Conservation (phyloP, 2,329 filamentous ascomycete species). For the Sclerotinia spermophila region DNA sequence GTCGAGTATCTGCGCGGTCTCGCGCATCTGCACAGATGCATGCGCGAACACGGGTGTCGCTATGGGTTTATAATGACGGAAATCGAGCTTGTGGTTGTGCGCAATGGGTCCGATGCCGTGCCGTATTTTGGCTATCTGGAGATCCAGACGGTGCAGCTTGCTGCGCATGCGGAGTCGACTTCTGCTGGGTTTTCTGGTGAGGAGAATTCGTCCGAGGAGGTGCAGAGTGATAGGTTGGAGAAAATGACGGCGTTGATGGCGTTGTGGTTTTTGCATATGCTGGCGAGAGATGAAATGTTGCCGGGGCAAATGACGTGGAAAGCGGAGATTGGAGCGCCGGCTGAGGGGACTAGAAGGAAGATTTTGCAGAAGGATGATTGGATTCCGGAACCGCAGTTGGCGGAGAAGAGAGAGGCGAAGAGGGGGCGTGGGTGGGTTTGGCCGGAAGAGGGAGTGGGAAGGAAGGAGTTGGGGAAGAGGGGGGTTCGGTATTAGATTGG, state of each 20-base stretch:
- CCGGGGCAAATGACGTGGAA: conserved; percentile 61
- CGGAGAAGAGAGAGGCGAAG: conserved; percentile 75
- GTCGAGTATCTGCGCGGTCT: conserved; percentile 87
- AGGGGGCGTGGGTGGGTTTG: conserved; percentile 69
- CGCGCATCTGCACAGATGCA: conserved; percentile 79
- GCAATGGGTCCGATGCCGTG: conserved; percentile 66
- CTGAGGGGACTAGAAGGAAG: conserved; percentile 68
- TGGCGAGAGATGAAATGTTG: conserved; percentile 58
- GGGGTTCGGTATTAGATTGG: conserved; percentile 51
- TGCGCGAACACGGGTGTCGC: conserved; percentile 89
- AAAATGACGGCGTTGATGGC: conserved; percentile 72
- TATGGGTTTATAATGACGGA: conserved; percentile 97
- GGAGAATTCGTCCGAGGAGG: conserved; percentile 28
- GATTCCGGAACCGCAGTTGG: conserved; percentile 71
- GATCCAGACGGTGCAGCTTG: conserved; percentile 59
- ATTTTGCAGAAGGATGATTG: conserved; percentile 66
- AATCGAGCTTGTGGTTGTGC: conserved; percentile 88
- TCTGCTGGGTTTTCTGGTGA: conserved; percentile 9
- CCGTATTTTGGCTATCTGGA: conserved; percentile 91
- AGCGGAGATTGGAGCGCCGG: conserved; percentile 70
- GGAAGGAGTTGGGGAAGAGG: conserved; percentile 67
- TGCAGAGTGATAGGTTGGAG: conserved; percentile 49
- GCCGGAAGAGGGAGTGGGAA: conserved; percentile 68
- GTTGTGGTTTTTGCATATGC: conserved; percentile 73
- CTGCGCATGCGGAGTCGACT: conserved; percentile 35